phyloP scores from a whole-genome alignment of 2,329 filamentous ascomycete species.

The Neofusicoccum kwambonambiense region DNA sequence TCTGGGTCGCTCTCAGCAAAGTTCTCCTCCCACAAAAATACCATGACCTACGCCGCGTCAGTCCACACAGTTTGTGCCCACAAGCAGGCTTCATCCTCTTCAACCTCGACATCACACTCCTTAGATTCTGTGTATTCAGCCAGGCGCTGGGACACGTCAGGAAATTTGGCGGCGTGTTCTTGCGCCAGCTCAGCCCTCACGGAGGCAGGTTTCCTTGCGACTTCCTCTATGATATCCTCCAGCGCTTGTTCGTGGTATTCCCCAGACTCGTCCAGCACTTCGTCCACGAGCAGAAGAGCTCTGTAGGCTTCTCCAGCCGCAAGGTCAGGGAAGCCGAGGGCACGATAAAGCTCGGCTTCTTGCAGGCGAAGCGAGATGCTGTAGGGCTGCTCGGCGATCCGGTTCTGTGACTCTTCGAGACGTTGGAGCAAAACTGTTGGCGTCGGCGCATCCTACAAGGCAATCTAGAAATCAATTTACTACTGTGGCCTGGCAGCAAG shows the following conservation, averaged over 20 bases:
- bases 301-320: conserved; percentile 88
- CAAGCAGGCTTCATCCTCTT: conserved; percentile 20
- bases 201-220: background rate
- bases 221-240: conserved; percentile 45
- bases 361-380: conserved; percentile 49
- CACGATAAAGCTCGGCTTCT: conserved; percentile 68
- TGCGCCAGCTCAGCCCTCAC: background rate
- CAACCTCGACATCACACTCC: conserved; percentile 11
- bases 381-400: conserved; percentile 31
- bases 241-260: conserved; percentile 74
- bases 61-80: conserved; percentile 29
- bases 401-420: background rate
- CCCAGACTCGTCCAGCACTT: conserved; percentile 72
- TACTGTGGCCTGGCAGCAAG: background rate
- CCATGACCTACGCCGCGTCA: conserved; percentile 28
- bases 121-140: background rate
- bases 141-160: background rate
- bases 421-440: background rate
- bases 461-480: conserved; percentile 17
- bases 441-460: background rate
- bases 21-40: conserved; percentile 4
- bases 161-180: background rate
- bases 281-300: conserved; percentile 82
- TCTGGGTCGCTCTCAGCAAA: conserved; percentile 24
- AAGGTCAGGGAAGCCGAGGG: conserved; percentile 83